A percentile compares a stretch with the other conserved stretches of the same genome.
Conservation (phyloP, 345 rosid genomes). For the Salix caprea region DNA sequence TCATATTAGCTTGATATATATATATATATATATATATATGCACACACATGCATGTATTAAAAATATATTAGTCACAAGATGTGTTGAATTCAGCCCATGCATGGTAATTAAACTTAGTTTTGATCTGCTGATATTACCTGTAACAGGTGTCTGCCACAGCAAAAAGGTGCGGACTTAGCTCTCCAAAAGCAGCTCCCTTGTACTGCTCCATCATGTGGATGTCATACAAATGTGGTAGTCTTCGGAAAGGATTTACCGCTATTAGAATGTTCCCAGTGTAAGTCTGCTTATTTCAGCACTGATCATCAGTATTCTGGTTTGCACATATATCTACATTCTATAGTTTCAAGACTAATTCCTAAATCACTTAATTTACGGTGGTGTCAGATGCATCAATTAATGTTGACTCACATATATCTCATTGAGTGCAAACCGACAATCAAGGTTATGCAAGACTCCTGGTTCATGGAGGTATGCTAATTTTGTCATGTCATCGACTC, state of each 20-base stretch:
- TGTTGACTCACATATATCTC: constrained; percentile 54
- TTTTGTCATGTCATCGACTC: constrained; percentile 70
- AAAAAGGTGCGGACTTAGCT: constrained; percentile 58
- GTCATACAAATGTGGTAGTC: constrained; percentile 58
- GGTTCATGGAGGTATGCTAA: constrained; percentile 66
- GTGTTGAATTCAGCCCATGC: neutral
- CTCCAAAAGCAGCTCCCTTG: constrained; percentile 62
- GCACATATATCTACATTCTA: neutral
- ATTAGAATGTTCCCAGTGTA: constrained; percentile 63
- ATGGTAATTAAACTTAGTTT: neutral
- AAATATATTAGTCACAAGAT: neutral
- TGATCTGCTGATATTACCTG: constrained; percentile 30
- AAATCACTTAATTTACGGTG: neutral
- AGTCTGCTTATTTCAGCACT: constrained; percentile 41
- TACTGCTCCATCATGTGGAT: constrained; percentile 60
- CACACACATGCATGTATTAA: too few species aligned
- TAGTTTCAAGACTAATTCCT: constrained; percentile 1
- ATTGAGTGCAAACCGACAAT: constrained; percentile 45
- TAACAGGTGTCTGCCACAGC: constrained; percentile 59
- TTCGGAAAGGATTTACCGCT: constrained; percentile 59
- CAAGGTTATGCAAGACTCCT: constrained; percentile 58
- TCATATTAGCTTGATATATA: neutral
- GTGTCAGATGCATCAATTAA: neutral
- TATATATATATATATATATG: neutral
- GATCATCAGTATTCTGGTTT: constrained; percentile 15